Evolutionary conservation across 2,329 filamentous ascomycete species (phyloP).

Genomic region (Rutstroemia sp.): DNA sequence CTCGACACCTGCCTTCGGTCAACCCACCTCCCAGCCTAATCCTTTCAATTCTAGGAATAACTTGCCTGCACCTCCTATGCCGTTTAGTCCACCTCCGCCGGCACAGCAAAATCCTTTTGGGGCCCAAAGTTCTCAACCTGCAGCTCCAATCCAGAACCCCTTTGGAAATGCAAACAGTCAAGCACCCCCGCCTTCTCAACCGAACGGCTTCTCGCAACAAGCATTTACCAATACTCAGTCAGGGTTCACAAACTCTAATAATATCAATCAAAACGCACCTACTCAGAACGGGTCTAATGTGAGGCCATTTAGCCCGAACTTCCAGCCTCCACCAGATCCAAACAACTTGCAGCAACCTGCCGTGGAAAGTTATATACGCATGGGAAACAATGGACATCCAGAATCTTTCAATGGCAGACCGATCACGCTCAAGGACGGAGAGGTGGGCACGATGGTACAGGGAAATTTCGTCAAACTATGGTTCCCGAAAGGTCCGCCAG

Average conservation of each 20-base stretch:
- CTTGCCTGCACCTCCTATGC: conserved; percentile 24
- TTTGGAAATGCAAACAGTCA: not conserved
- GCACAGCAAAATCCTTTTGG: conserved; percentile 10
- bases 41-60: conserved; percentile 1
- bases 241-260: not conserved
- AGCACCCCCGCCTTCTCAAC: not conserved
- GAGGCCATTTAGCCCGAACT: conserved; percentile 5
- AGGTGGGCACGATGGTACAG: conserved; percentile 45
- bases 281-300: not conserved
- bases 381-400: conserved; percentile 33
- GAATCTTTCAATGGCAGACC: conserved; percentile 55
- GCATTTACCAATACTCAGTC: not conserved
- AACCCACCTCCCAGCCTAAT: conserved; percentile 32
- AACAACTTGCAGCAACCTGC: conserved; percentile 11
- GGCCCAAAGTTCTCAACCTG: conserved; percentile 1
- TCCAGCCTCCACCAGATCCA: conserved; percentile 2
- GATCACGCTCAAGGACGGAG: conserved; percentile 49
- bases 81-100: conserved; percentile 33
- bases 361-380: conserved; percentile 18
- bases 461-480: conserved; percentile 58
- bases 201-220: not conserved
- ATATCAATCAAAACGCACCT: not conserved
- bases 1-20: conserved; percentile 28
- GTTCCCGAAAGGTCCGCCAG: conserved; percentile 64
- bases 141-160: not conserved